Evolutionary conservation across 2,329 filamentous ascomycete genomes (phyloP).

Genomic region (Aspergillus sp.): DNA sequence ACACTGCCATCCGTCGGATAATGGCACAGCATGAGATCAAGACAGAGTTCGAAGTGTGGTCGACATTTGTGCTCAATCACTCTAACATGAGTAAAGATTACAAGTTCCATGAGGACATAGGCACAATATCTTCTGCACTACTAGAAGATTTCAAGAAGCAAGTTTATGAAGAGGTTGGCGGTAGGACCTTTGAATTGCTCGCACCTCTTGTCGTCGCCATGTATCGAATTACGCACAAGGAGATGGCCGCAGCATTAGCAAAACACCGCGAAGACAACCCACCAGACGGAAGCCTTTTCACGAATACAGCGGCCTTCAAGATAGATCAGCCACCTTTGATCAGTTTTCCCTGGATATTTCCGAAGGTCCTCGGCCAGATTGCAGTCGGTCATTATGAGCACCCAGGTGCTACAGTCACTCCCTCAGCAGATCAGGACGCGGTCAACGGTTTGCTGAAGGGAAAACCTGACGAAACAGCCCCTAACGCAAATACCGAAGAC

Average conservation of each 20-base stretch:
- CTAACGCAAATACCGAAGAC: not conserved
- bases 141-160: conserved; percentile 67
- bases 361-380: conserved; percentile 68
- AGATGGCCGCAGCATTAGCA: conserved; percentile 61
- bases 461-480: not conserved
- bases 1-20: conserved; percentile 71
- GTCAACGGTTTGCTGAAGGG: not conserved
- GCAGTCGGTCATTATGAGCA: conserved; percentile 49
- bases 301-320: conserved; percentile 11
- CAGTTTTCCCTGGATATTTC: conserved; percentile 92
- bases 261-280: conserved; percentile 43
- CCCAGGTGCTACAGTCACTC: not conserved
- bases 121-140: conserved; percentile 63
- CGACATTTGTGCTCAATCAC: conserved; percentile 76
- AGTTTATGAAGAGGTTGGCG: conserved; percentile 66
- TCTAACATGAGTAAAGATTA: conserved; percentile 74
- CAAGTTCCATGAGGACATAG: conserved; percentile 82
- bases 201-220: conserved; percentile 79
- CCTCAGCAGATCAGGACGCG: not conserved
- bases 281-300: conserved; percentile 11
- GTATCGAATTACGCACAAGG: conserved; percentile 77
- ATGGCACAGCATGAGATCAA: conserved; percentile 81
- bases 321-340: conserved; percentile 70
- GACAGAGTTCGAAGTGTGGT: conserved; percentile 91
- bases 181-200: conserved; percentile 58